Evolutionary conservation across 2,329 filamentous ascomycete species (phyloP).

Genomic region (Venturiaceae sp.): DNA sequence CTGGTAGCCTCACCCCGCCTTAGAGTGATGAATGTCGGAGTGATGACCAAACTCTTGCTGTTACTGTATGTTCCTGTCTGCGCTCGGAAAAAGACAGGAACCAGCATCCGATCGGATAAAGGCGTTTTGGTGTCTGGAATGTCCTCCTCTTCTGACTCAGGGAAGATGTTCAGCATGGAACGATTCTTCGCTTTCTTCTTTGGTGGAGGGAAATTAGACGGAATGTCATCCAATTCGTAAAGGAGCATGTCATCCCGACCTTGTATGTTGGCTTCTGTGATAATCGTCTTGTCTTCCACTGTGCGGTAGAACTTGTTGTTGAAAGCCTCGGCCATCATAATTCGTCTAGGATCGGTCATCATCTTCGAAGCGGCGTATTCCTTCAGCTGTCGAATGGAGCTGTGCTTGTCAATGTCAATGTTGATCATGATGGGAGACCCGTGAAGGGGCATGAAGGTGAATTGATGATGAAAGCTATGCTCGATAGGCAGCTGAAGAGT

Average conservation of each 20-base stretch:
- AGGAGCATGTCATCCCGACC: slow-evolving; percentile 54
- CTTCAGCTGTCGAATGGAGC: slow-evolving; percentile 59
- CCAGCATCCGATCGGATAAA: slow-evolving; percentile 55
- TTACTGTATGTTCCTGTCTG: slow-evolving; percentile 21
- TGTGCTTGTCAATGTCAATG: slow-evolving; percentile 72
- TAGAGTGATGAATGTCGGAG: slow-evolving; percentile 64
- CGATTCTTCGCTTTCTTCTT: slow-evolving; percentile 32
- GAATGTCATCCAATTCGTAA: slow-evolving; percentile 67
- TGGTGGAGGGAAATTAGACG: slow-evolving; percentile 66
- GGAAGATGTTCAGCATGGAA: slow-evolving; percentile 41
- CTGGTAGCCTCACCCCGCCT: slow-evolving; percentile 60
- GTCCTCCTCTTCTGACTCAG: slow-evolving; percentile 25
- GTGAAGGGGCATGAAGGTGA: slow-evolving; percentile 71
- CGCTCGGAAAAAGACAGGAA: slow-evolving; percentile 59
- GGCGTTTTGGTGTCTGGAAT: slow-evolving; percentile 48
- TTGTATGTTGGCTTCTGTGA: slow-evolving; percentile 62
- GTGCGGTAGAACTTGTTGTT: slow-evolving; percentile 78
- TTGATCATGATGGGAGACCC: slow-evolving; percentile 61
- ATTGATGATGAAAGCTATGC: slow-evolving; percentile 64
- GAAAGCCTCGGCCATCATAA: slow-evolving; percentile 80
- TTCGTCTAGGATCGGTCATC: slow-evolving; percentile 42
- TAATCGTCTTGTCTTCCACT: slow-evolving; percentile 59
- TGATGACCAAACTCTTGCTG: slow-evolving; percentile 24
- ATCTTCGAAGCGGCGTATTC: slow-evolving; percentile 48
- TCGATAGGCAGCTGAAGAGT: slow-evolving; percentile 85